Conservation (phyloP, 768 basidiomycete species). For the Crassisporium funariophilum region DNA sequence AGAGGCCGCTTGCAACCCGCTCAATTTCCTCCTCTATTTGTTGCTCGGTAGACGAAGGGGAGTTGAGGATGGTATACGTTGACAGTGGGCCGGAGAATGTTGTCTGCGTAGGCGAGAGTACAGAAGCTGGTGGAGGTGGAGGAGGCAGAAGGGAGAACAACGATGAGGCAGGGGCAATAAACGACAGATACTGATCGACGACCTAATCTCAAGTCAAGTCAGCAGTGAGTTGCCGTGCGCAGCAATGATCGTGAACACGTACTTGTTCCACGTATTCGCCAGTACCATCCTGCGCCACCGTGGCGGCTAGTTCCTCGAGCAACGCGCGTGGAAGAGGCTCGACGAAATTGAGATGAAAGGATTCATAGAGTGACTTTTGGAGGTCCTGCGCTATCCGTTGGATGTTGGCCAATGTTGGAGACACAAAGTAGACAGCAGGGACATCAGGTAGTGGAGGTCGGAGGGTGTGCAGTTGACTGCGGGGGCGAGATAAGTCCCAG, state of each 20-base stretch:
- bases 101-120: constrained; percentile 36
- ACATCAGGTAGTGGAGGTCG: constrained; percentile 93
- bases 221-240: constrained; percentile 1
- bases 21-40: constrained; percentile 95
- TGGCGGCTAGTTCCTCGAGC: constrained; percentile 90
- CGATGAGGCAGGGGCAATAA: constrained; percentile 89
- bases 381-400: constrained; percentile 93
- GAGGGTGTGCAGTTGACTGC: constrained; percentile 88
- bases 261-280: constrained; percentile 83
- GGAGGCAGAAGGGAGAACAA: constrained; percentile 88
- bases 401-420: constrained; percentile 86
- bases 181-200: constrained; percentile 95
- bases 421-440: constrained; percentile 95
- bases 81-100: constrained; percentile 40
- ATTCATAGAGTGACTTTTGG: constrained; percentile 85
- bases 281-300: constrained; percentile 83
- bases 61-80: constrained; percentile 88
- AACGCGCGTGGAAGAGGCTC: constrained; percentile 87
- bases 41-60: constrained; percentile 85
- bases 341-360: constrained; percentile 93
- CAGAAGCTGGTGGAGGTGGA: constrained; percentile 39
- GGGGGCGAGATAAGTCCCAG: constrained; percentile 4
- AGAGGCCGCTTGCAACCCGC: constrained; percentile 85
- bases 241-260: constrained; percentile 17
- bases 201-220: constrained; percentile 52